Evolutionary conservation across 306 rosid species (phyloP), one percentile per base, ranked within the genome.

Genomic region (Rosa lucieae): DNA sequence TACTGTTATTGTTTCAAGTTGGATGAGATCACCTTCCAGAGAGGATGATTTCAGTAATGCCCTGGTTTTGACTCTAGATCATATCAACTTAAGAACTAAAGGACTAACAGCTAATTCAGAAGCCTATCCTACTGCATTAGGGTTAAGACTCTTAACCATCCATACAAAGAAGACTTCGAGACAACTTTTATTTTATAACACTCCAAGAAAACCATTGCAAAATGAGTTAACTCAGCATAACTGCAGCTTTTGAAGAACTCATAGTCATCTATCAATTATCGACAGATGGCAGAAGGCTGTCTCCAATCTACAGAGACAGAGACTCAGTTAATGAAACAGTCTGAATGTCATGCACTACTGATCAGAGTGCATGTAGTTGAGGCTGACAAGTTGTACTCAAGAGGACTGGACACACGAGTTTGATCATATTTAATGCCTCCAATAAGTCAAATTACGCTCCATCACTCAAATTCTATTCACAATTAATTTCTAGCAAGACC

Each of bases 1-100:
- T 52, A 59, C 21, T 37, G 79, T 40, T 76, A 43, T 77, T 73
- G 65, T 70, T 46, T 67, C 42, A 71, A 53, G 72, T 62, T 74
- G 58, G 39, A 46, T 40, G 70, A 21, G 61, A 42, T 52, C 55
- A 44, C 44, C 13, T 62, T 63, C 43, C 39, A 76, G 39, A 70
- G 47, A 42, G 21, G 21, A 20, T 14, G 29, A 46, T 12, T 55
- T 8, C 17, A 43, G 20, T 29, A 67, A 67, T 20, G 39, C 5
- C 39, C 20, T 43, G 39, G 20, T 42, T 78, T 58, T 73, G 46
- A 52, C 29, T 17, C 56, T 51, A 20, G 66, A 69, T 32, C 29
- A 56, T 39, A 21, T 47, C 70, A 53, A 70, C 48, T 2, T 17
- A 37, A 67, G 48, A 67, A 37, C 13, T 13, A 52, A 9, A 23